These are phyloP conservation scores for Zygosaccharomyces bisporus DNA, from an alignment of 805 yeast species.

Conservation along the genomic window DNA sequence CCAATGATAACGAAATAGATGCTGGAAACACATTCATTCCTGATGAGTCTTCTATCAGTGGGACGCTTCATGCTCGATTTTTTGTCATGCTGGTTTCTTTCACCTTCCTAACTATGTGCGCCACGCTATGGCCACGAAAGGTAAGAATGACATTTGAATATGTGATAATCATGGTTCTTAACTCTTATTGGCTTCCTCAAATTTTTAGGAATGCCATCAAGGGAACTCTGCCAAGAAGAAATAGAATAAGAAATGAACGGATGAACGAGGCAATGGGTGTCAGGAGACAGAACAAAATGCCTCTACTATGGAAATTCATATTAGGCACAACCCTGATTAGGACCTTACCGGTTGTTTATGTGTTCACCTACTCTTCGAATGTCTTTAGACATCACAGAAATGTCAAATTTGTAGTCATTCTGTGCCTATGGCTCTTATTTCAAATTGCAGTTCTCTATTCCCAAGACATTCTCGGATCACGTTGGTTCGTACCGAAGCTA, in stretches of 20 bases:
- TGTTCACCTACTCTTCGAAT: conserved; percentile 50
- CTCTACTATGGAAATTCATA: conserved; percentile 74
- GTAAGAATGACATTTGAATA: conserved; percentile 58
- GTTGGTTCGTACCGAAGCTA: conserved; percentile 76
- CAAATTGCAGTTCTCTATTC: conserved; percentile 58
- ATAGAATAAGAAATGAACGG: conserved; percentile 12
- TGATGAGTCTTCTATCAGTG: conserved; percentile 54
- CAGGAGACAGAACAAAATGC: conserved; percentile 42
- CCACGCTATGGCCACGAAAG: conserved; percentile 58
- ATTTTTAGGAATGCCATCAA: conserved; percentile 58
- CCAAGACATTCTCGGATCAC: conserved; percentile 70
- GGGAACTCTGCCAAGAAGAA: conserved; percentile 30
- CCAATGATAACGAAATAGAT: conserved; percentile 24
- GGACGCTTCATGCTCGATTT: conserved; percentile 55
- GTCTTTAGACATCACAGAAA: conserved; percentile 71
- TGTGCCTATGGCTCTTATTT: conserved; percentile 52
- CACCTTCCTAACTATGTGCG: conserved; percentile 54
- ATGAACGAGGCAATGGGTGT: conserved; percentile 13
- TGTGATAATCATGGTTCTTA: conserved; percentile 45
- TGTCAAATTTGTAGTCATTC: conserved; percentile 42
- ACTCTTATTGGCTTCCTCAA: conserved; percentile 88
- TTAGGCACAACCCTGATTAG: conserved; percentile 62
- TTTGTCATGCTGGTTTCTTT: conserved; percentile 51
- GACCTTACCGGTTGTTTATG: conserved; percentile 60
- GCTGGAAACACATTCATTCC: conserved; percentile 30